Percentiles rank a stretch among this genome's conserved stretches.
Evolutionary conservation across 139 green algal species (phyloP).

Genomic region (Micractinium sp.): DNA sequence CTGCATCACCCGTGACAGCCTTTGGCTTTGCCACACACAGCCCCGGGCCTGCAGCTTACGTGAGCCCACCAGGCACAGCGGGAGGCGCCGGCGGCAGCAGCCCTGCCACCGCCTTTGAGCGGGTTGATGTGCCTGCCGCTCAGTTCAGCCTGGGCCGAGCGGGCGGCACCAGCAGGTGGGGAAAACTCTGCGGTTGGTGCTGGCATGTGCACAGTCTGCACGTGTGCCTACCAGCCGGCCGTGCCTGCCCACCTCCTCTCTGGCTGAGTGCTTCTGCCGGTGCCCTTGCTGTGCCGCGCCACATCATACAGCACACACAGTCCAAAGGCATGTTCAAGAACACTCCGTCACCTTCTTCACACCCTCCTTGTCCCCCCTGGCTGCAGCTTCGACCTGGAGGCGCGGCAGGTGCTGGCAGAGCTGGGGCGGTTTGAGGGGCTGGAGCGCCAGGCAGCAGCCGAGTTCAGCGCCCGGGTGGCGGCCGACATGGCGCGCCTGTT

Average conservation of each 20-base stretch:
- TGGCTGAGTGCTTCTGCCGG: no score
- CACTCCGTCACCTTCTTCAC: background rate
- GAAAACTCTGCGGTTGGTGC: background rate
- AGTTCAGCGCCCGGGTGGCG: background rate
- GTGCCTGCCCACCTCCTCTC: no score
- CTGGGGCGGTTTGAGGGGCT: slow-evolving; percentile 3
- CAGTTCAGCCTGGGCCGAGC: background rate
- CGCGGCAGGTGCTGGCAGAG: background rate
- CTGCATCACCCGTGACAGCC: background rate
- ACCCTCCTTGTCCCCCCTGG: background rate
- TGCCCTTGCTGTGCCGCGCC: background rate
- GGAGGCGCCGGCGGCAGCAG: no score
- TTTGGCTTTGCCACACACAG: background rate
- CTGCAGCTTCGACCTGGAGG: slow-evolving; percentile 4
- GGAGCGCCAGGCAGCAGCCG: background rate
- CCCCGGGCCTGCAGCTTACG: background rate
- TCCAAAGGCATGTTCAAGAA: background rate
- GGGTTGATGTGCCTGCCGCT: background rate
- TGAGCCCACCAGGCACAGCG: background rate
- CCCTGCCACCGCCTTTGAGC: background rate
- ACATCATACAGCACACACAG: background rate
- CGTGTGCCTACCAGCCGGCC: background rate
- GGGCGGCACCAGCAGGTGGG: background rate
- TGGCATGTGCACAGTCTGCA: background rate
- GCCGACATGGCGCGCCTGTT: background rate